phyloP scores from a whole-genome alignment of 2,329 filamentous ascomycete species.

The Fusarium chlamydosporum region DNA sequence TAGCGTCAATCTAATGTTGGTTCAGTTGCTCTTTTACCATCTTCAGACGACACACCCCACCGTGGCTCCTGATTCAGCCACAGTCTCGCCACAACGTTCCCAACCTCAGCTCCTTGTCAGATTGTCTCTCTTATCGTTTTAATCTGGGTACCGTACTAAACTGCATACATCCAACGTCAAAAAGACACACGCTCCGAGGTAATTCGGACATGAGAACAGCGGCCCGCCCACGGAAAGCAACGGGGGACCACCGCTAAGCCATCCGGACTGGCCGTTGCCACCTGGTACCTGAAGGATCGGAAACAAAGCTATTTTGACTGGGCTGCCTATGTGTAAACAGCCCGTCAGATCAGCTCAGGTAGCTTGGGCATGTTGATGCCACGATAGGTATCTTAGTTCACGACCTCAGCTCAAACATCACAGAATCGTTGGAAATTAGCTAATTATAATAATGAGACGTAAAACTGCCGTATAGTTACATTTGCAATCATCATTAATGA shows the following conservation, averaged over 20 bases:
- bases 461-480: constrained; percentile 39
- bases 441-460: constrained; percentile 39
- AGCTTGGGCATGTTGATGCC: neutral
- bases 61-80: constrained; percentile 15
- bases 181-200: constrained; percentile 23
- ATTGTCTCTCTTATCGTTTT: constrained; percentile 15
- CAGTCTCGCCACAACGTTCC: constrained; percentile 22
- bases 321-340: too few relatives aligned
- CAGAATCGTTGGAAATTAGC: constrained; percentile 2
- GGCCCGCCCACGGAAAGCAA: constrained; percentile 23
- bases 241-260: neutral
- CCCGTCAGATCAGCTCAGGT: too few relatives aligned
- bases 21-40: constrained; percentile 5
- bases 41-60: constrained; percentile 2
- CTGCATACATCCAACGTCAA: neutral
- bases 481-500: constrained; percentile 29
- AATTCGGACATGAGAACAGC: constrained; percentile 23
- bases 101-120: constrained; percentile 23
- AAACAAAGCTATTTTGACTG: neutral
- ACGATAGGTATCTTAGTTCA: neutral
- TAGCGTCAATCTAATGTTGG: neutral
- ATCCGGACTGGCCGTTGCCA: constrained; percentile 22
- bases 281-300: constrained; percentile 11
- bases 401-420: neutral
- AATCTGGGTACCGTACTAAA: neutral